Percentiles rank a stretch among this genome's conserved stretches.
phyloP scores from a whole-genome alignment of 768 basidiomycete genomes.

The Rhodotorula sphaerocarpa region DNA sequence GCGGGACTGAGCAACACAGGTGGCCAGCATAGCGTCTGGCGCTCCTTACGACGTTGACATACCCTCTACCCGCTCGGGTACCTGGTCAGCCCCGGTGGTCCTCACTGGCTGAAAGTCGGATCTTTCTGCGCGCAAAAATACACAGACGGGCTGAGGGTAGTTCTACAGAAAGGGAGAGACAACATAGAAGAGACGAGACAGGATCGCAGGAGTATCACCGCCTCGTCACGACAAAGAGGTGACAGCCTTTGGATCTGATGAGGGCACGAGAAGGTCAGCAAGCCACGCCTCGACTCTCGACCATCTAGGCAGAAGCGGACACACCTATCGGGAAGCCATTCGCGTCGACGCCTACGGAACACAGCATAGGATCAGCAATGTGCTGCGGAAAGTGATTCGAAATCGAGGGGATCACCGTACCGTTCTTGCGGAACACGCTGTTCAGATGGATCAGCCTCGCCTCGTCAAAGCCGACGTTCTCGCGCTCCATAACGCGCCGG shows the following conservation, averaged over 20 bases:
- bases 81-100: too few species aligned
- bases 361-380: background rate
- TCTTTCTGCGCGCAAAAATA: too few species aligned
- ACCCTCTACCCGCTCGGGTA: too few species aligned
- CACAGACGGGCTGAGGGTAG: background rate
- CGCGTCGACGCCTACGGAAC: slow-evolving; percentile 22
- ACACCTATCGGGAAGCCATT: slow-evolving; percentile 29
- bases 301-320: rapidly evolving
- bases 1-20: background rate
- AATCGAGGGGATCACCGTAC: background rate
- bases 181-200: too few species aligned
- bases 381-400: too few species aligned
- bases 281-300: too few species aligned
- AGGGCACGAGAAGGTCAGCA: background rate
- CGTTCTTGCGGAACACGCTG: slow-evolving; percentile 26
- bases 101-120: too few species aligned
- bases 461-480: slow-evolving; percentile 27
- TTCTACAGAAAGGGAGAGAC: too few species aligned
- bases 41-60: too few species aligned
- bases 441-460: slow-evolving; percentile 19
- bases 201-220: too few species aligned
- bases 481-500: slow-evolving; percentile 36
- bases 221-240: slow-evolving; percentile 15
- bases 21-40: too few species aligned
- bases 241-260: slow-evolving; percentile 21